Base-by-base conservation (phyloP, 257 asterid genomes). In the Orobanche coerulescens region DNA sequence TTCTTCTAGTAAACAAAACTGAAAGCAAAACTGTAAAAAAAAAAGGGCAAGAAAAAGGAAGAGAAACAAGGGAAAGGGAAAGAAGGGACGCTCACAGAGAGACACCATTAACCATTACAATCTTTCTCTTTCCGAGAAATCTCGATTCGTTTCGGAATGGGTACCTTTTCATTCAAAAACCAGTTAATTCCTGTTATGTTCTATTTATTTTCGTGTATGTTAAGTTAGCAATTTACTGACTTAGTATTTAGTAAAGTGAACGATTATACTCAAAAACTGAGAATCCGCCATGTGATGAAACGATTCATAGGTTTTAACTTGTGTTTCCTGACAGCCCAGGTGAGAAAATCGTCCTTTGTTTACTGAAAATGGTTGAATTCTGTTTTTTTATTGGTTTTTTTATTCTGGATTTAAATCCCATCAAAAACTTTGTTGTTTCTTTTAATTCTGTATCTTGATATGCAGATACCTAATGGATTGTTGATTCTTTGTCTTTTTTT, bases 251-350 rank as follows among this genome's bases (percentile, higher is more conserved):
- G 39, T 26, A 3, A 8, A 61, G 23, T 34, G 25, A 47, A 19
- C 42, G 67, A 40, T 61, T 67, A 30, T 36, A 47, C 11, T 19
- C 37, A 28, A 37, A 40, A 48, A 63, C 36, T 36, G 22, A 14
- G 50, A 50, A 49, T 63, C 58, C 33, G 19, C 34, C 44, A 53
- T 47, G 10, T 62, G 66, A 23, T 15, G 24, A 49, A n/a, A 44
- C 52, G 65, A 44, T 37, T 46, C 30, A 30, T 42, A 70, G 67
- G 67, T 10, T 46, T 36, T 4, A 51, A 58, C 48, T 62, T 2
- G 4, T 24, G 37, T 70, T 25, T 66, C 24, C 37, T 72, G 71
- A 54, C 36, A 14, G 31, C 74, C 73, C 74, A 80, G 91, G 85
- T 78, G 50, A 70, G 74, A 34, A 61, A 69, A 42, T 30, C 60